Percentiles rank a stretch among this genome's conserved stretches.
phyloP scores from a whole-genome alignment of 1,284 basidiomycete species.

The Fomes fomentarius region DNA sequence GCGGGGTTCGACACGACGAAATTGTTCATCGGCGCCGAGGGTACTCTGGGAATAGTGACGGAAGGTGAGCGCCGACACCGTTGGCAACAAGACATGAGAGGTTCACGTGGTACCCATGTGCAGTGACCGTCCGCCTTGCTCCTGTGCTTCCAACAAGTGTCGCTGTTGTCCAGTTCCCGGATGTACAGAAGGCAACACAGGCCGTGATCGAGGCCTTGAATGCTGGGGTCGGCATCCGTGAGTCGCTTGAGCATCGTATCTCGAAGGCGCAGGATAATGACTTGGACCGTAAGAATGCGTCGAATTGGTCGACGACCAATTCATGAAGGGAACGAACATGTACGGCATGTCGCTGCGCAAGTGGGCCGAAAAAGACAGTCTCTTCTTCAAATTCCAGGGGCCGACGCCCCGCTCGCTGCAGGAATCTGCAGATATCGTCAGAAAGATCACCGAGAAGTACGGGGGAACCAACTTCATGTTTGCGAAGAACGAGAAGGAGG shows the following conservation, averaged over 20 bases:
- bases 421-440: conserved; percentile 65
- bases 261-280: too few species aligned
- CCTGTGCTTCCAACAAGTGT: conserved; percentile 79
- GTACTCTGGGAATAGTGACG: conserved; percentile 91
- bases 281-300: conserved; percentile 72
- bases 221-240: conserved; percentile 52
- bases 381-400: conserved; percentile 92
- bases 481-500: conserved; percentile 70
- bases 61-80: too few species aligned
- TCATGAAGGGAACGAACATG: conserved; percentile 73
- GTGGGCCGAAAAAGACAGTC: conserved; percentile 72
- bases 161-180: conserved; percentile 70
- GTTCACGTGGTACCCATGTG: too few species aligned
- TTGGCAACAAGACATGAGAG: too few species aligned
- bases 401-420: conserved; percentile 59
- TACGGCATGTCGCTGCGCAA: conserved; percentile 59
- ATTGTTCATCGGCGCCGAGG: conserved; percentile 95
- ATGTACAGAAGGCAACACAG: conserved; percentile 67
- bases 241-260: neutral
- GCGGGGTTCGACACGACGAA: conserved; percentile 93
- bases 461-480: conserved; percentile 75
- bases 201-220: conserved; percentile 81
- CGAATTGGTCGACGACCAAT: conserved; percentile 76
- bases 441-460: conserved; percentile 61
- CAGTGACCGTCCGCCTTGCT: conserved; percentile 80